Evolutionary conservation across 306 rosid genomes (phyloP), one percentile per base, ranked within the genome.

Genomic region (Sindora glabra): DNA sequence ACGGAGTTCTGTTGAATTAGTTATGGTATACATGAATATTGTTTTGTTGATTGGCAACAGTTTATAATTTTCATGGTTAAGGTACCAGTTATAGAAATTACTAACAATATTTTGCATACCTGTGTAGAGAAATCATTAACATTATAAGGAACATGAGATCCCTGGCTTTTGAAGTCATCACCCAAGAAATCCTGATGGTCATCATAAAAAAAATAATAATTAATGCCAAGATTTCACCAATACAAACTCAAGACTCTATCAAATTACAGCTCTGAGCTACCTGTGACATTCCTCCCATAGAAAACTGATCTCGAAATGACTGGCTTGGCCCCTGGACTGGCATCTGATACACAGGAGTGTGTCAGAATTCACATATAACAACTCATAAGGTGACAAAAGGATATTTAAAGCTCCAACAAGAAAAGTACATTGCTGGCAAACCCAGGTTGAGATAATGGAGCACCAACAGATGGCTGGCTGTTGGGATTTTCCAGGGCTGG

Each of bases 101-200:
- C n/a, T n/a, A n/a, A n/a, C n/a, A n/a, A n/a, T n/a, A n/a, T n/a
- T 46, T 60, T 45, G 58, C 67, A 27, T 64, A 91, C 99, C 97
- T 89, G 99, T 23, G 99, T 83, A 54, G 96, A 86, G 72, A 89
- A 89, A 68, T 94, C 99, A 16, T 86, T 47, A 58, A 89, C 96
- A 73, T 94, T 94, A 55, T 94, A 94, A 37, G 99, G 95, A 75
- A 94, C 99, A 52, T 89, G 97, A 46, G 99, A 94, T 58, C 99
- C 99, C 79, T 94, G 99, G 77, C 99, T 94, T 78, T 94, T 94
- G 72, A 89, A 94, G 79, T 94, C 99, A 70, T 94, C 99, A 56
- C 97, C 97, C 89, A 94, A 84, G 76, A 84, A 94, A 60, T 94
- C 99, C 99, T 94, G 77, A 45, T 36, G 34, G 37, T 8, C 62